Conservation (phyloP, 1,284 basidiomycete species). For the Tilletia walkeri region DNA sequence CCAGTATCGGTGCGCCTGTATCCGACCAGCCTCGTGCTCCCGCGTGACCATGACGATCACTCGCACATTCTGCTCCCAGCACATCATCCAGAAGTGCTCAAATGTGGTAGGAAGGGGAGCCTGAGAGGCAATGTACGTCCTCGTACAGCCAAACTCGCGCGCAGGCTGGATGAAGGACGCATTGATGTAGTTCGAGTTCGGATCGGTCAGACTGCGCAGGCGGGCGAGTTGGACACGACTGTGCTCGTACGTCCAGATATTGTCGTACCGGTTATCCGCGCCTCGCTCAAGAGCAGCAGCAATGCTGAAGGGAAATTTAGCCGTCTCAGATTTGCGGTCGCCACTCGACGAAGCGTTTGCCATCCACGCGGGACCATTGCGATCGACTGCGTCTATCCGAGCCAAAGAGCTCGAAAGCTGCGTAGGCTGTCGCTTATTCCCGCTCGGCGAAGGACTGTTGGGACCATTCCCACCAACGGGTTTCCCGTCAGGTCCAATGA, state of each 20-base stretch:
- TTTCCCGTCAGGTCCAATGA: not conserved
- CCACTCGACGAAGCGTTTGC: not conserved
- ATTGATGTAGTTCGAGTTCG: conserved; percentile 50
- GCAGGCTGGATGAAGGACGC: conserved; percentile 48
- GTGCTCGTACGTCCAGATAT: conserved; percentile 96
- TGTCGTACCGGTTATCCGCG: conserved; percentile 78
- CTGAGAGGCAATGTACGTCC: conserved; percentile 91
- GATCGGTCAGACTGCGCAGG: conserved; percentile 29
- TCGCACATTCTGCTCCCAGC: conserved; percentile 62
- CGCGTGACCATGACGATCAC: conserved; percentile 76
- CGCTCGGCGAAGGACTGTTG: conserved; percentile 20
- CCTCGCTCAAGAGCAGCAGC: conserved; percentile 94
- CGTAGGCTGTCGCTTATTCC: not conserved
- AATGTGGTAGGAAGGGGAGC: conserved; percentile 88
- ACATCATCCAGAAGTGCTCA: conserved; percentile 82
- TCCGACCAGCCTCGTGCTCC: conserved; percentile 79
- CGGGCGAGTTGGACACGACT: conserved; percentile 55
- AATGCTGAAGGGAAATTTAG: conserved; percentile 77
- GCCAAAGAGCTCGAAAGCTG: conserved; percentile 17
- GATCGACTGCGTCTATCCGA: conserved; percentile 10
- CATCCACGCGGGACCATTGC: not conserved
- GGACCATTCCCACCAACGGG: not conserved
- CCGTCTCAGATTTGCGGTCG: not conserved
- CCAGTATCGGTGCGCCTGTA: conserved; percentile 95
- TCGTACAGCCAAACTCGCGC: conserved; percentile 33